Conservation (phyloP, 2,329 filamentous ascomycete species). For the Aspergillus fumigatus region DNA sequence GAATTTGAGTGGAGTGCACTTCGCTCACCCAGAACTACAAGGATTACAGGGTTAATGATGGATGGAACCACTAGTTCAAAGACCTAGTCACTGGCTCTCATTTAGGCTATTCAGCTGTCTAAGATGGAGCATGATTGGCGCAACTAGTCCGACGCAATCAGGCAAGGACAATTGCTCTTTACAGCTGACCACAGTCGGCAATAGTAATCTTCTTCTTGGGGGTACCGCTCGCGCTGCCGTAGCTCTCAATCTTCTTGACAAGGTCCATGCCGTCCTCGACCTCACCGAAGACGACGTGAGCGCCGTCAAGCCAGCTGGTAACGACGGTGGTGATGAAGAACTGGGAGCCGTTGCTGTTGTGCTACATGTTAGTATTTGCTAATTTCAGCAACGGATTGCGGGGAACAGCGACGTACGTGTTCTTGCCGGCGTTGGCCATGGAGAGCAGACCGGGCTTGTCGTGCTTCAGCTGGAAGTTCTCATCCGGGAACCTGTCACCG, state of each 20-base stretch:
- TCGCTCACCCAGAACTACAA: background rate
- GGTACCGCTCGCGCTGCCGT: constrained; percentile 51
- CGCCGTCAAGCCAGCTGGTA: constrained; percentile 63
- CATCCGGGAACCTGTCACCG: constrained; percentile 87
- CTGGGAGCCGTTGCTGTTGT: constrained; percentile 60
- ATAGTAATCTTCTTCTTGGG: constrained; percentile 53
- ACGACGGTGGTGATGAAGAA: constrained; percentile 69
- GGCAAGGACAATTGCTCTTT: constrained; percentile 14
- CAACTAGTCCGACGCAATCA: background rate
- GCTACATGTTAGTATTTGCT: constrained; percentile 6
- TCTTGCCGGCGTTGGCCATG: constrained; percentile 92
- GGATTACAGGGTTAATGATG: background rate
- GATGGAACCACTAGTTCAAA: background rate
- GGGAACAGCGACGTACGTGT: constrained; percentile 60
- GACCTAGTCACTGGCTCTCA: background rate
- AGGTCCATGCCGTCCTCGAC: constrained; percentile 52
- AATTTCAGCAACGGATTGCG: background rate
- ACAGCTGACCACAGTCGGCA: constrained; percentile 45
- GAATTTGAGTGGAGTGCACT: background rate
- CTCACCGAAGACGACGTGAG: constrained; percentile 66
- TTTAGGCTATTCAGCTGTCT: background rate
- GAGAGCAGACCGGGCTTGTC: constrained; percentile 72
- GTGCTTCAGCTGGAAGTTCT: constrained; percentile 83
- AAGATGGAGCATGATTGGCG: background rate
- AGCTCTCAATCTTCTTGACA: constrained; percentile 57